Evolutionary conservation across 163 green algal genomes (phyloP), one percentile per base, ranked within the genome.

Genomic region (Chlamydomonas reinhardtii): DNA sequence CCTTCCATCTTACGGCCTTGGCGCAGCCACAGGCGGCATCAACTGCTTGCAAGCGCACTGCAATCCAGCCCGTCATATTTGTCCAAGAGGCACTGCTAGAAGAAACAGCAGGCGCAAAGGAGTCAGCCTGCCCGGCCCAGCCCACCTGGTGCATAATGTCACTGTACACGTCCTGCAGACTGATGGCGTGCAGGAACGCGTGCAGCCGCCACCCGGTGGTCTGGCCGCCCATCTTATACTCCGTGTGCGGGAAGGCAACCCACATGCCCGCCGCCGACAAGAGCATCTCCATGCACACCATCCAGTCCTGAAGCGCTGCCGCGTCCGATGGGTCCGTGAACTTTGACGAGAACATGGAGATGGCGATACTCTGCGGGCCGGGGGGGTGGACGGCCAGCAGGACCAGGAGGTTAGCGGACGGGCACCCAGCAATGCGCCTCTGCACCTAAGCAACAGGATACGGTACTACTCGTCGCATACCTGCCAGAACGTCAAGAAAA

Each of bases 401-500:
- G 39, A 8, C 39, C 39, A 48, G 39, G 39, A 48, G 39, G 39
- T 48, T n/a, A n/a, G n/a, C n/a, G n/a, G n/a, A n/a, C n/a, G n/a
- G n/a, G n/a, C n/a, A n/a, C n/a, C n/a, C n/a, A n/a, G n/a, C n/a
- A n/a, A n/a, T n/a, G n/a, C n/a, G n/a, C n/a, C n/a, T n/a, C n/a
- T n/a, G n/a, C n/a, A n/a, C n/a, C n/a, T n/a, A n/a, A n/a, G 39
- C 39, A 48, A 48, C 39, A 5, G 8, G 39, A 48, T 48, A 48
- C 39, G 39, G 5, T 48, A 14, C 5, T 8, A 48, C 5, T 48
- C 39, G 8, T 8, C 20, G 2, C 90, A 31, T 61, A 96, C 95
- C 94, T 99, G 97, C 98, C 98, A 99, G 89, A 98, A 99, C 14
- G 96, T 99, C 35, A 99, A 87, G 92, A 99, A 99, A 59, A 99